Evolutionary conservation across 352 stramenopile species (phyloP), one percentile per base, ranked within the genome.

Genomic region (Globisporangium nunn): DNA sequence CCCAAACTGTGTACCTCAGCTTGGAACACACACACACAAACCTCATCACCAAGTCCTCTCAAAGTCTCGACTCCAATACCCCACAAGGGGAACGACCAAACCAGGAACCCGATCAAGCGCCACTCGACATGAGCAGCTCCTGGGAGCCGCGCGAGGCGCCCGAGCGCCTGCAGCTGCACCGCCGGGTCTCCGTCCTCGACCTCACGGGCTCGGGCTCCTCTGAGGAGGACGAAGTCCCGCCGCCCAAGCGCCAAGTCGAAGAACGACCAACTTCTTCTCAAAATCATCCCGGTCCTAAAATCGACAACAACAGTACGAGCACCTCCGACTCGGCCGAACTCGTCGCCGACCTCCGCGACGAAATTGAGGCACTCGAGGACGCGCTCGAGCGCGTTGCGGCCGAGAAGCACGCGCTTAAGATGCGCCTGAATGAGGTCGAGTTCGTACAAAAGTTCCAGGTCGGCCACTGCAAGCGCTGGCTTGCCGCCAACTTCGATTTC

Each of bases 401-500:
- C 2, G 74, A 84, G 44, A 81, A 81, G 50, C 62, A 75, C n/a
- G 74, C 74, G 17, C 67, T 84, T 31, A 68, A 70, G 49, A 68
- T 69, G 61, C 71, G 71, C 37, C 66, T 84, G 29, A 75, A 77
- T 49, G 63, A 76, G 40, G 52, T 78, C 23, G 53, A 75, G 49
- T 79, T 70, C 53, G 59, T 64, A 31, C 61, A 68, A 31, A 60
- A 63, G 56, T 84, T 84, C 48, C 62, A 67, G 45, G 43, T 71
- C 29, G 60, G 44, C 0, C 64, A 84, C 51, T 84, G 74, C 64
- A 72, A 75, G 51, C 75, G 75, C 48, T 84, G 74, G 74, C 64
- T 84, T 40, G 57, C 61, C 14, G 57, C 47, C 54, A 84, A 84
- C 61, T 84, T 67, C 61, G 74, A 81, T 35, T 84, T 84, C 50